phyloP scores from a whole-genome alignment of 768 basidiomycete species.

The Omphalotus guepiniiformis region DNA sequence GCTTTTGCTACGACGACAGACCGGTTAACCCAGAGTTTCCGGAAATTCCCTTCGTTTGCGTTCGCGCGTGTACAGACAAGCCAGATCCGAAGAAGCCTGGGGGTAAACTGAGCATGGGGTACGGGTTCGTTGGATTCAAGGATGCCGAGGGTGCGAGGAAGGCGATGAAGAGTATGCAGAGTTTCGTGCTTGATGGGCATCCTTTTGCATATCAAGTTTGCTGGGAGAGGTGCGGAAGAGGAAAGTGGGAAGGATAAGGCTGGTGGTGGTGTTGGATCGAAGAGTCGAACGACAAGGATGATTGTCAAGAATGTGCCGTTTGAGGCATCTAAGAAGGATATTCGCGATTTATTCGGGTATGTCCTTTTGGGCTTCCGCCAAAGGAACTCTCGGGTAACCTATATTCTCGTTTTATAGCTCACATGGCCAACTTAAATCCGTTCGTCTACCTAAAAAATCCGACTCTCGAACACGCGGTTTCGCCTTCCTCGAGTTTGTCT shows the following conservation, averaged over 20 bases:
- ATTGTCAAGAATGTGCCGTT: slow-evolving; percentile 98
- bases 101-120: slow-evolving; percentile 84
- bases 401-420: slow-evolving; percentile 55
- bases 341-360: slow-evolving; percentile 84
- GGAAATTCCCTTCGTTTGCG: slow-evolving; percentile 70
- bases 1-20: slow-evolving; percentile 87
- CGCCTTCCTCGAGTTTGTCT: slow-evolving; percentile 93
- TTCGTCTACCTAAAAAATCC: slow-evolving; percentile 90
- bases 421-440: slow-evolving; percentile 91
- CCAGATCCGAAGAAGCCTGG: slow-evolving; percentile 73
- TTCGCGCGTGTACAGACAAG: slow-evolving; percentile 93
- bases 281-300: slow-evolving; percentile 83
- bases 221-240: slow-evolving; percentile 76
- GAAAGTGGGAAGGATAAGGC: slow-evolving; percentile 31
- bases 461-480: slow-evolving; percentile 88
- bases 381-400: background rate
- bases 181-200: slow-evolving; percentile 85
- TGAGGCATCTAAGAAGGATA: slow-evolving; percentile 91
- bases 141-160: slow-evolving; percentile 66
- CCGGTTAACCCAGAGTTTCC: slow-evolving; percentile 64
- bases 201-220: slow-evolving; percentile 78
- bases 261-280: slow-evolving; percentile 38
- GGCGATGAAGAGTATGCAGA: slow-evolving; percentile 74
- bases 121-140: slow-evolving; percentile 92
- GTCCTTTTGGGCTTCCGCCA: slow-evolving; percentile 24